Percentiles rank a stretch among this genome's conserved stretches.
Evolutionary conservation across 495 filamentous ascomycete genomes (phyloP).

Genomic region (Trichoderma orchidacearum): DNA sequence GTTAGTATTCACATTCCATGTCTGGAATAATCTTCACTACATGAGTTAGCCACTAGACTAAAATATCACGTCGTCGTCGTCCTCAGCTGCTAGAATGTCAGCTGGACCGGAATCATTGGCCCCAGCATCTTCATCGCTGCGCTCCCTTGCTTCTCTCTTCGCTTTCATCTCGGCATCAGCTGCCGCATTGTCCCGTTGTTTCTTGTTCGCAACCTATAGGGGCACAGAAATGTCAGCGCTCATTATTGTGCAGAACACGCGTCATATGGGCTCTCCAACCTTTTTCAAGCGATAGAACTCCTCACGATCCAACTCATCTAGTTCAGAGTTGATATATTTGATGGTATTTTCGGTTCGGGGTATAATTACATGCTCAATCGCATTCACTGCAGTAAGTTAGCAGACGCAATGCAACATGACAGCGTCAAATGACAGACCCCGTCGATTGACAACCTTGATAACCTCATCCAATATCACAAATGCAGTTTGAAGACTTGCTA

Average conservation of each 20-base stretch:
- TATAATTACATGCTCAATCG: conserved; percentile 89
- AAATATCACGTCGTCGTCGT: conserved; percentile 94
- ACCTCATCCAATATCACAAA: conserved; percentile 98
- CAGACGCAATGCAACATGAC: conserved; percentile 6
- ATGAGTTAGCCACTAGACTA: no score
- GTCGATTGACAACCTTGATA: conserved; percentile 96
- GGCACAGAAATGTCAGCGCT: neutral
- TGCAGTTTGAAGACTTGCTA: conserved; percentile 92
- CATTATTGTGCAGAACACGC: no score
- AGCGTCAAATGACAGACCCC: conserved; percentile 41
- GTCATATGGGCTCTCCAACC: conserved; percentile 5
- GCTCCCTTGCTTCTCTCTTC: conserved; percentile 38
- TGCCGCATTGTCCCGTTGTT: conserved; percentile 67
- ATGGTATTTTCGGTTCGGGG: conserved; percentile 97
- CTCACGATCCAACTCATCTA: conserved; percentile 95
- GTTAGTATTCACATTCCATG: neutral
- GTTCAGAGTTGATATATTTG: conserved; percentile 98
- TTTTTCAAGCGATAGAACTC: conserved; percentile 99
- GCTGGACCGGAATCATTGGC: conserved; percentile 16
- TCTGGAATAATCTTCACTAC: neutral
- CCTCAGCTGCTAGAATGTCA: conserved; percentile 71
- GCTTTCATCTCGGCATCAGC: conserved; percentile 59
- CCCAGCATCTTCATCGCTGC: conserved; percentile 30
- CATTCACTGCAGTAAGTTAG: conserved; percentile 14
- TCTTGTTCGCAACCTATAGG: conserved; percentile 65